Base-by-base conservation (phyloP, 2,329 filamentous ascomycete genomes). In the Fusarium buharicum region DNA sequence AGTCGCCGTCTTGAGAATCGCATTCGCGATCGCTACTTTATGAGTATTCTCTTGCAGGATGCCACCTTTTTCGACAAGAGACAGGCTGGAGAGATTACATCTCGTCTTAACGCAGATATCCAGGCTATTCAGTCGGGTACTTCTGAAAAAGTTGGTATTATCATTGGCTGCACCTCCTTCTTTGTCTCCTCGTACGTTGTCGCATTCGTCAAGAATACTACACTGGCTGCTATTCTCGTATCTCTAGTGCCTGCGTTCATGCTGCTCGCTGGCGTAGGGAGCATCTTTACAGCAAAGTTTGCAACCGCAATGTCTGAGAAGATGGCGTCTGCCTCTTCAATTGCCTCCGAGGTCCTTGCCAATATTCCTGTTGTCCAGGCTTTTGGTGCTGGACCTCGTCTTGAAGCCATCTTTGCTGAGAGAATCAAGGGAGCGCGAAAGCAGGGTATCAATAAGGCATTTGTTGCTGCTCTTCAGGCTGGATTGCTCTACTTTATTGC, bases 101-200 rank as follows among this genome's bases (percentile, higher is more conserved):
- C 85, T 9, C 80, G 88, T 16, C 81, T 91, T 38, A 87, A 87
- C 68, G 80, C 81, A 50, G 88, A 91, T 66, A 87, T 90, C 30
- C 83, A 87, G 55, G 83, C 84, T 1, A 85, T 91, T 47, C 88
- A 89, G 67, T 82, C 83, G 0, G 89, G 89, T 13, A 90, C 88
- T 0, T 87, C 85, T 2, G 89, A 91, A 73, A 91, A 91, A 72
- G 87, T 90, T 14, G 88, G 88, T 47, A 84, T 90, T 30, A 82
- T 84, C 62, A 78, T 91, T 5, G 81, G 83, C 20, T 86, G 82
- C 46, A 73, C 84, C 10, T 85, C 86, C 3, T 91, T 90, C 72
- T 90, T 90, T 69, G 70, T 90, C 49, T 86, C 88, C 0, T 85
- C 87, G 4, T 90, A 89, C 59, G 78, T 87, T 5, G 84, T 91